Evolutionary conservation across 2,329 filamentous ascomycete species (phyloP).

Genomic region (Xylariaceae sp.): DNA sequence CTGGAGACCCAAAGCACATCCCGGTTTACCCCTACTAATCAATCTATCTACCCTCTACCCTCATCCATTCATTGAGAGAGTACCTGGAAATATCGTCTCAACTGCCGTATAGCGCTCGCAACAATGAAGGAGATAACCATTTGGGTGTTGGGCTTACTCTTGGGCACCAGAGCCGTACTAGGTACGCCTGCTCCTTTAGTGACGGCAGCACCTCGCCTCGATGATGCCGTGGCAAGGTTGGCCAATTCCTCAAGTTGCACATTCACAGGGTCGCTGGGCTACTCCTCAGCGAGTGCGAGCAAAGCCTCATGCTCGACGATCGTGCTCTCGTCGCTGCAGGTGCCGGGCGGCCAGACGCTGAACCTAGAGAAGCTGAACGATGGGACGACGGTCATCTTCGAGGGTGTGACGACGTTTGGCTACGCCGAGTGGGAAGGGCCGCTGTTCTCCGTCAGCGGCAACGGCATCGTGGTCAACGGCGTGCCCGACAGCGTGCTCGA

Average conservation of each 20-base stretch:
- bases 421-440: slow-evolving; percentile 63
- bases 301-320: slow-evolving; percentile 51
- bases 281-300: slow-evolving; percentile 37
- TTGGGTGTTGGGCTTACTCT: background rate
- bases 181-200: slow-evolving; percentile 6
- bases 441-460: slow-evolving; percentile 56
- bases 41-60: too few species aligned
- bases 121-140: background rate
- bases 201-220: slow-evolving; percentile 11
- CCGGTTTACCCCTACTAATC: too few species aligned
- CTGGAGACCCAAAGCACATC: too few species aligned
- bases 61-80: too few species aligned
- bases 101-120: too few species aligned
- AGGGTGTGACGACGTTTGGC: slow-evolving; percentile 60
- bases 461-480: slow-evolving; percentile 47
- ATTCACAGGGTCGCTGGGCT: slow-evolving; percentile 44
- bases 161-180: background rate
- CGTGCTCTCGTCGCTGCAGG: slow-evolving; percentile 46
- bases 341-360: slow-evolving; percentile 54
- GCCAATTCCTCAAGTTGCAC: slow-evolving; percentile 37
- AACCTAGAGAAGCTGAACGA: slow-evolving; percentile 34
- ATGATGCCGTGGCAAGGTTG: slow-evolving; percentile 8
- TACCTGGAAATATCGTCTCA: too few species aligned
- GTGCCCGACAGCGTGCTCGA: slow-evolving; percentile 49
- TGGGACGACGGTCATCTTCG: slow-evolving; percentile 46